Evolutionary conservation across 2,329 filamentous ascomycete species (phyloP), one percentile per base, ranked within the genome.

Genomic region (Stromatinia cepivora): DNA sequence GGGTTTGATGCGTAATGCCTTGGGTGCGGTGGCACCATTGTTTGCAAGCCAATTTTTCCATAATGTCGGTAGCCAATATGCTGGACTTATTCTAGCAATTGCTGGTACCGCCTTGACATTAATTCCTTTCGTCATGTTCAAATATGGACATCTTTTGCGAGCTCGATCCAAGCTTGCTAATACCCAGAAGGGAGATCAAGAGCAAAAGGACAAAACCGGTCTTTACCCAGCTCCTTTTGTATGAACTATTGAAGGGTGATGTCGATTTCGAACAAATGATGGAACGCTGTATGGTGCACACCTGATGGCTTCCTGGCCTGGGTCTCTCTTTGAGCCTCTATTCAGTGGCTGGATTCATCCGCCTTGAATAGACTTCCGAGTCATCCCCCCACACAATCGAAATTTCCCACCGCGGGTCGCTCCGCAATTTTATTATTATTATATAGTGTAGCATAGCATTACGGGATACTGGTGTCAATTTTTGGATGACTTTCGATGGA

Each of bases 121-220:
- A 0, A 66, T 67, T 61, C 68, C 68, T 5, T 69, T 69, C 50
- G 17, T 69, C 17, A 66, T 69, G 62, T 69, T 48, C 39, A 69
- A 69, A 25, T 69, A 67, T 15, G 68, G 68, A 20, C 62, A 59
- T 46, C 53, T 65, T 39, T 25, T 69, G 22, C 10, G 67, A 52
- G 76, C 79, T 57, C 84, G 79, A 77, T 88, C 85, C 79, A 78
- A 81, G 57, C 87, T 85, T 73, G 87, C 87, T 13, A 58, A 34
- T 42, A 66, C 61, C 5, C 52, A 63, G 34, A 62, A 45, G 11
- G 66, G 66, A 1, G 46, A 25, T 20, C 9, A 68, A 28, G 58
- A 63, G n/a, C 48, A 36, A 48, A 64, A 56, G 17, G 36, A 54
- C 1, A 54, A 64, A 28, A 64, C 57, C 17, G 66, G 45, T 20